These are phyloP conservation scores for Zoysia matrella DNA, from an alignment of 202 grass and related monocot genomes.

Conservation along the genomic window DNA sequence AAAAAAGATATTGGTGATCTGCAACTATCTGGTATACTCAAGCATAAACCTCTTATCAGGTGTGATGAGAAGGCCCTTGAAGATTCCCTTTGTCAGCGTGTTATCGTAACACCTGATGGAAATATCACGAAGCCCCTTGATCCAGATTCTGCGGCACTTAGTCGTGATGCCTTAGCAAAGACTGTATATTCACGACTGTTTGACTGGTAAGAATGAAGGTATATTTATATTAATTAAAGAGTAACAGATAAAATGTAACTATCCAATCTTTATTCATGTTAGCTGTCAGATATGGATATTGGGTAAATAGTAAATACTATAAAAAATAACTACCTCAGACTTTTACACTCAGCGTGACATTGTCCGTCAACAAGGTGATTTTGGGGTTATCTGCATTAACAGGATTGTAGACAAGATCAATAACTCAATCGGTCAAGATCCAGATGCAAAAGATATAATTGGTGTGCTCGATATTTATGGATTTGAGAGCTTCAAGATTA, in stretches of 20 bases:
- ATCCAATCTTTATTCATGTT: slow-evolving; percentile 24
- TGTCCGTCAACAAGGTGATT: slow-evolving; percentile 21
- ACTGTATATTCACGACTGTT: slow-evolving; percentile 92
- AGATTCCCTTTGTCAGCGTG: slow-evolving; percentile 84
- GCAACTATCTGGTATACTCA: slow-evolving; percentile 30
- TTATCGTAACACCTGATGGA: slow-evolving; percentile 95
- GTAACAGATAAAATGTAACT: slow-evolving; percentile 15
- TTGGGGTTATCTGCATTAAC: slow-evolving; percentile 45
- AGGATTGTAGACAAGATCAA: slow-evolving; percentile 99
- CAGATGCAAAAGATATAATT: slow-evolving; percentile 77
- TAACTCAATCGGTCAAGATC: slow-evolving; percentile 95
- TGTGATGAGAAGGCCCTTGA: slow-evolving; percentile 78
- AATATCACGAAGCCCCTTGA: slow-evolving; percentile 97
- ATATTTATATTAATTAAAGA: slow-evolving; percentile 23
- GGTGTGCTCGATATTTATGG: slow-evolving; percentile 99
- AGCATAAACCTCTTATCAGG: slow-evolving; percentile 52
- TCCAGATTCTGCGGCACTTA: slow-evolving; percentile 83
- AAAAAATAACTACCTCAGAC: slow-evolving; percentile 20
- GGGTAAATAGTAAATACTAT: background rate
- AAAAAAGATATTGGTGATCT: slow-evolving; percentile 2
- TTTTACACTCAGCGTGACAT: slow-evolving; percentile 2
- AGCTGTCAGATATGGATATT: slow-evolving; percentile 22
- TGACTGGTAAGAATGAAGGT: slow-evolving; percentile 72
- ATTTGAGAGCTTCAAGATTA: slow-evolving; percentile 95
- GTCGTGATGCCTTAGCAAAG: slow-evolving; percentile 89